Evolutionary conservation across 805 yeast species (phyloP).

Genomic region (Candida maesae): DNA sequence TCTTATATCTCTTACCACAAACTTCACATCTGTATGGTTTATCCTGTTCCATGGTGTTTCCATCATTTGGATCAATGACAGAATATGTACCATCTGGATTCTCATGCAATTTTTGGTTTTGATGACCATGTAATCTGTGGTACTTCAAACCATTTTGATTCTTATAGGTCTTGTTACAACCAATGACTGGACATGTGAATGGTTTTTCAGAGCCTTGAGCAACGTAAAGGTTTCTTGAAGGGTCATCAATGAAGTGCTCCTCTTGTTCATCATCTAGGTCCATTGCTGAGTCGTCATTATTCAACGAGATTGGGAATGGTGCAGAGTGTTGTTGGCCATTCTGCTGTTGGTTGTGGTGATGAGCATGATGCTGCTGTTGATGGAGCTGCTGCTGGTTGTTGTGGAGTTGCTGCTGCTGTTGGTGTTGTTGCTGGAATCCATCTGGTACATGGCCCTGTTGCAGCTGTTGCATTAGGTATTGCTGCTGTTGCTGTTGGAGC

Average conservation of each 20-base stretch:
- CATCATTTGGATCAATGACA: constrained; percentile 92
- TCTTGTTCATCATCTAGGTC: constrained; percentile 52
- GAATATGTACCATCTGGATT: constrained; percentile 92
- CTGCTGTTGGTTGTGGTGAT: too few species aligned
- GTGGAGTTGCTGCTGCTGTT: constrained; percentile 16
- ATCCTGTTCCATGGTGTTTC: constrained; percentile 93
- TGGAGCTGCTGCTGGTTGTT: constrained; percentile 17
- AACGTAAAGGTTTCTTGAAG: constrained; percentile 90
- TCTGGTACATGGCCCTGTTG: constrained; percentile 14
- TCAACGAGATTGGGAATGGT: constrained; percentile 33
- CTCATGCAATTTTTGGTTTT: constrained; percentile 85
- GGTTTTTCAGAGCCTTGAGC: constrained; percentile 94
- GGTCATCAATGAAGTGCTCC: constrained; percentile 90
- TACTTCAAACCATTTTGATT: constrained; percentile 97
- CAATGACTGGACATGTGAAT: constrained; percentile 95
- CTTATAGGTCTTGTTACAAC: constrained; percentile 96
- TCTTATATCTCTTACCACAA: constrained; percentile 96
- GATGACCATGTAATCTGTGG: constrained; percentile 95
- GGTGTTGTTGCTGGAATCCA: constrained; percentile 16
- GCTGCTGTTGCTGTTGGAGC: constrained; percentile 13
- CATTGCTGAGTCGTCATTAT: constrained; percentile 26
- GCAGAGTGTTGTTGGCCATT: constrained; percentile 19
- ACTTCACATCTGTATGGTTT: constrained; percentile 98
- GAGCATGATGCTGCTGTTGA: constrained; percentile 19
- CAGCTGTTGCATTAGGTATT: constrained; percentile 11